Evolutionary conservation across 1,139 yeast genomes (phyloP), one percentile per base, ranked within the genome.

Genomic region (Scheffersomyces titani): DNA sequence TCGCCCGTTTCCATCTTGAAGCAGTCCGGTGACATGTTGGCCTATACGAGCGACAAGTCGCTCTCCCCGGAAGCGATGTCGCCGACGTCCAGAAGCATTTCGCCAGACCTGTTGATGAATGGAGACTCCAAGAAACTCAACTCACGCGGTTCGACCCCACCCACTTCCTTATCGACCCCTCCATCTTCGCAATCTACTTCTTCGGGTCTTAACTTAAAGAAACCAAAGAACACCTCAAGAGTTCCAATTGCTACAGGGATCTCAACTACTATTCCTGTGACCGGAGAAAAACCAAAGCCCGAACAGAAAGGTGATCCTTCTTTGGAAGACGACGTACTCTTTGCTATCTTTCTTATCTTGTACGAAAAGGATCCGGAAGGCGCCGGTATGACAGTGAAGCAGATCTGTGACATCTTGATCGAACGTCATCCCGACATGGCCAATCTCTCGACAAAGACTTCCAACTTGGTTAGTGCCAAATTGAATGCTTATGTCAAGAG

Each of bases 351-450:
- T 67, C 81, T 85, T 55, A 88, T 89, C 53, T 73, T 89, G 59
- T 88, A 76, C 70, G 92, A 88, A 60, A 77, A 82, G 62, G 96
- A 89, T 68, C 76, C 88, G 1, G 81, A 80, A 53, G 88, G 90
- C 52, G 78, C 80, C 59, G 96, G 96, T 59, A 88, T 90, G 92
- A 90, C 96, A 18, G 96, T 90, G 24, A 89, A 89, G 67, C 96
- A 89, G 68, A 83, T 90, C 58, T 89, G 96, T 73, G 96, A 90
- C 70, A 82, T 87, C 57, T 76, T 90, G 55, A 77, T 87, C 55
- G 89, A 85, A 56, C 82, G 84, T 65, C 93, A 89, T 67, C 94
- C 96, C 0, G 92, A 88, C 55, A 89, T 89, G 92, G 90, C 92
- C 11, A 87, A 85, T 59, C 72, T 89, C 58, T 86, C 92, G 2